Evolutionary conservation across 2,329 filamentous ascomycete genomes (phyloP).

Genomic region (Akanthomyces lecanii): DNA sequence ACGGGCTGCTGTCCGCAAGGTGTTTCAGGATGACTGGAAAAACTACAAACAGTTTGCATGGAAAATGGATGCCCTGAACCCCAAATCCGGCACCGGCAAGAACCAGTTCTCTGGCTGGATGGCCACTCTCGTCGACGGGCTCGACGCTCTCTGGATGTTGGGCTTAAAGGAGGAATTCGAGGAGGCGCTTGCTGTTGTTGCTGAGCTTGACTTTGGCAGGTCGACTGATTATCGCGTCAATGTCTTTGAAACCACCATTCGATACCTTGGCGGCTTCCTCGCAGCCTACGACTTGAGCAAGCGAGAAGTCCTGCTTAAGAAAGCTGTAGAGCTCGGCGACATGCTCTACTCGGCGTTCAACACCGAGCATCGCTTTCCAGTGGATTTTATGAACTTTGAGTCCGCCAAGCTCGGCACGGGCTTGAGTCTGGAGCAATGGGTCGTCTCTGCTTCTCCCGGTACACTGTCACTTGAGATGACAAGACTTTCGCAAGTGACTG

Average conservation of each 20-base stretch:
- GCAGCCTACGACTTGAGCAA: slow-evolving; percentile 66
- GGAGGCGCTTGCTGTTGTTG: slow-evolving; percentile 55
- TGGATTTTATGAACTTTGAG: slow-evolving; percentile 43
- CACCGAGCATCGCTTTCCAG: slow-evolving; percentile 63
- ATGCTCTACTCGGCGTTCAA: slow-evolving; percentile 64
- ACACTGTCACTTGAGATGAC: slow-evolving; percentile 71
- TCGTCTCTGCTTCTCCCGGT: slow-evolving; percentile 49
- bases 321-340: slow-evolving; percentile 60
- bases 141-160: slow-evolving; percentile 73
- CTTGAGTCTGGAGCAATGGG: slow-evolving; percentile 30
- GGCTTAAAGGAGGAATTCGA: slow-evolving; percentile 62
- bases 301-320: slow-evolving; percentile 51
- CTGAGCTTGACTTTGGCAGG: slow-evolving; percentile 57
- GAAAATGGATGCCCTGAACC: slow-evolving; percentile 59
- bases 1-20: slow-evolving; percentile 29
- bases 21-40: slow-evolving; percentile 43
- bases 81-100: slow-evolving; percentile 47
- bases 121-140: slow-evolving; percentile 61
- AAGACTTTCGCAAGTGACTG: slow-evolving; percentile 67
- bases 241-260: slow-evolving; percentile 67
- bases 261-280: slow-evolving; percentile 65
- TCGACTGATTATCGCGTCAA: slow-evolving; percentile 49
- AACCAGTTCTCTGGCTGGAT: slow-evolving; percentile 65
- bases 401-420: slow-evolving; percentile 34
- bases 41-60: slow-evolving; percentile 61